A percentile compares a stretch with the other conserved stretches of the same genome.
phyloP scores from a whole-genome alignment of 169 alveolate species.

The Eimeria necatrix region DNA sequence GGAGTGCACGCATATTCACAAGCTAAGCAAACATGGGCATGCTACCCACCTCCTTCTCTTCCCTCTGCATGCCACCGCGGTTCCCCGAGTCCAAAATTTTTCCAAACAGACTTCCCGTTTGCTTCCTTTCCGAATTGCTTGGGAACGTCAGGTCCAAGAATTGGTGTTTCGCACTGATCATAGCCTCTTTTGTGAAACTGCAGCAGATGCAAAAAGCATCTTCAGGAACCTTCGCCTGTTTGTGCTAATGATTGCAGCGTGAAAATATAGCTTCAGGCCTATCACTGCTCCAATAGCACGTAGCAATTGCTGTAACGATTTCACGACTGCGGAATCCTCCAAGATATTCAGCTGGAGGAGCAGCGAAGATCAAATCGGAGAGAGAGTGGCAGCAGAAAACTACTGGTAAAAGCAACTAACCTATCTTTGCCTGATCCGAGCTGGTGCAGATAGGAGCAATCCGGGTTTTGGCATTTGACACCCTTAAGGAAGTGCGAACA shows the following conservation, averaged over 20 bases:
- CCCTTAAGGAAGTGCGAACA: conserved; percentile 94
- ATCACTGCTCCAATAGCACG: no score
- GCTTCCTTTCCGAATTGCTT: conserved; percentile 62
- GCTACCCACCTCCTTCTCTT: conserved; percentile 34
- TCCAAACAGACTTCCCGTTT: conserved; percentile 56
- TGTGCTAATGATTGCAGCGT: no score
- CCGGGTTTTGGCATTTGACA: conserved; percentile 92
- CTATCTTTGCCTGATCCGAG: conserved; percentile 91
- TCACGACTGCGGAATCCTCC: neutral
- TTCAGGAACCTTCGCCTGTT: no score
- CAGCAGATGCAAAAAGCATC: neutral
- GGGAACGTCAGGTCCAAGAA: conserved; percentile 80
- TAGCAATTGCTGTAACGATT: no score
- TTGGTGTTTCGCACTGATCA: conserved; percentile 81
- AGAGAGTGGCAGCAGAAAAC: neutral
- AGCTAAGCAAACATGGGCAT: neutral
- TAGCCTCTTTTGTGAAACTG: conserved; percentile 83
- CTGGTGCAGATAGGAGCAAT: conserved; percentile 95
- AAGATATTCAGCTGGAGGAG: neutral
- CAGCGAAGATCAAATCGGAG: neutral
- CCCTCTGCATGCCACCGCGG: conserved; percentile 27
- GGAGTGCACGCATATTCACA: no score
- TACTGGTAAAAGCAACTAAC: neutral
- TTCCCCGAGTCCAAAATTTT: conserved; percentile 20
- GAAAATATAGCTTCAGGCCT: no score